phyloP scores from a whole-genome alignment of 2,329 filamentous ascomycete genomes.

The Penicillium freii region DNA sequence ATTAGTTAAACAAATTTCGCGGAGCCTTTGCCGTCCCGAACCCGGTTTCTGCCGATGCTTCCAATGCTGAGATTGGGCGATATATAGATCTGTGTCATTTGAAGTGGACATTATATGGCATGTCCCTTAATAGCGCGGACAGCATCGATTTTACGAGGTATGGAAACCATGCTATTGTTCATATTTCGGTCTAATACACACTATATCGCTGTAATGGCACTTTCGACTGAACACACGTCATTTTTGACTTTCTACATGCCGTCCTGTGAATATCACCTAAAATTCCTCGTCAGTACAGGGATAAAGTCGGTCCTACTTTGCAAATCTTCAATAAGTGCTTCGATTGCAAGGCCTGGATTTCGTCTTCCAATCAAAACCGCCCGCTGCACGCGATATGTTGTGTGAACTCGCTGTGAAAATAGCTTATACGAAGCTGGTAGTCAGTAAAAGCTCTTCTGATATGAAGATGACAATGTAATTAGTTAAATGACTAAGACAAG shows the following conservation, averaged over 20 bases:
- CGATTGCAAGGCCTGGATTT: too few relatives aligned
- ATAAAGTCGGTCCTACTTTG: too few relatives aligned
- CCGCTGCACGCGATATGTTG: too few relatives aligned
- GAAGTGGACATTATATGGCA: not conserved
- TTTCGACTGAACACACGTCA: not conserved
- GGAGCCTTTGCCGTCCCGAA: constrained; percentile 7
- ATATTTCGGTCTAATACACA: not conserved
- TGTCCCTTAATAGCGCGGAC: not conserved
- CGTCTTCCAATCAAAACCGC: too few relatives aligned
- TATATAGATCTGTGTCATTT: not conserved
- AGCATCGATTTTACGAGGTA: not conserved
- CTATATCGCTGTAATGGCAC: not conserved
- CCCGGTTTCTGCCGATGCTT: constrained; percentile 23
- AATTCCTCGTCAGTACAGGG: not conserved
- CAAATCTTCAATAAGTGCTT: too few relatives aligned
- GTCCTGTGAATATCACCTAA: not conserved
- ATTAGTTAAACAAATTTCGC: constrained; percentile 11
- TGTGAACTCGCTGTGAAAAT: too few relatives aligned
- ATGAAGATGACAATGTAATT: too few relatives aligned
- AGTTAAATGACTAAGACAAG: too few relatives aligned
- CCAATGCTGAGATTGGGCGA: not conserved
- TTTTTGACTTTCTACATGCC: not conserved
- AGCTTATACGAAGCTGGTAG: too few relatives aligned
- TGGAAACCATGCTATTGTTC: not conserved
- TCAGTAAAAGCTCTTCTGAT: too few relatives aligned